Conservation (phyloP, 2,329 filamentous ascomycete species). For the Didymella pomorum region DNA sequence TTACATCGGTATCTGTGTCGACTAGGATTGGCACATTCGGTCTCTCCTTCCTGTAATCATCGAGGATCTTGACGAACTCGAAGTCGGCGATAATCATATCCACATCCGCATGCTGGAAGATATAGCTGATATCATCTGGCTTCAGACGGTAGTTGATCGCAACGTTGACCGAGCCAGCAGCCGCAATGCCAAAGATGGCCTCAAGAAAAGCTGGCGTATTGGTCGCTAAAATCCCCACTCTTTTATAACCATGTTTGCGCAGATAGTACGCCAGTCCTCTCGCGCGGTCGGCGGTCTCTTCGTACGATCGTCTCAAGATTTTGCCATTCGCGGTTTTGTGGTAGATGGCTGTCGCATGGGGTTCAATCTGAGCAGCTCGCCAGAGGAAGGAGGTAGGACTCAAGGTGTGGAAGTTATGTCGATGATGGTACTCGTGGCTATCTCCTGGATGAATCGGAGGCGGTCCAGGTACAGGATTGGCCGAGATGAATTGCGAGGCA, state of each 20-base stretch:
- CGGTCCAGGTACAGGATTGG: conserved; percentile 38
- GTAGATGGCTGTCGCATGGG: conserved; percentile 79
- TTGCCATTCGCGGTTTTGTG: conserved; percentile 82
- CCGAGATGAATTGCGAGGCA: conserved; percentile 49
- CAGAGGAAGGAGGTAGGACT: conserved; percentile 88
- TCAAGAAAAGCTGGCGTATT: conserved; percentile 97
- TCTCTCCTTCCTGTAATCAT: conserved; percentile 67
- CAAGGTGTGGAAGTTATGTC: conserved; percentile 75
- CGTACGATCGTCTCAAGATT: conserved; percentile 78
- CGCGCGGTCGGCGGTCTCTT: conserved; percentile 83
- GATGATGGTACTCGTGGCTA: conserved; percentile 54
- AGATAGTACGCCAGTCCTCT: conserved; percentile 89
- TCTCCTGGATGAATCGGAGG: conserved; percentile 50
- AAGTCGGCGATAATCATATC: conserved; percentile 87
- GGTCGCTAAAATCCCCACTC: conserved; percentile 85
- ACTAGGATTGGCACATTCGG: conserved; percentile 75
- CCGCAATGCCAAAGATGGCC: conserved; percentile 84
- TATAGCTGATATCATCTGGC: conserved; percentile 85
- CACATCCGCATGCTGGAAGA: conserved; percentile 85
- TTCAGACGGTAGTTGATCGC: conserved; percentile 78
- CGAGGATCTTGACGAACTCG: conserved; percentile 77
- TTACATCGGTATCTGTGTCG: conserved; percentile 83
- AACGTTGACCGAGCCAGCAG: conserved; percentile 80
- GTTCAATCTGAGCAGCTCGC: conserved; percentile 87
- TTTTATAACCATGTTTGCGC: conserved; percentile 73